phyloP scores from a whole-genome alignment of 2,329 filamentous ascomycete species.

The Microdochium trichocladiopsis region DNA sequence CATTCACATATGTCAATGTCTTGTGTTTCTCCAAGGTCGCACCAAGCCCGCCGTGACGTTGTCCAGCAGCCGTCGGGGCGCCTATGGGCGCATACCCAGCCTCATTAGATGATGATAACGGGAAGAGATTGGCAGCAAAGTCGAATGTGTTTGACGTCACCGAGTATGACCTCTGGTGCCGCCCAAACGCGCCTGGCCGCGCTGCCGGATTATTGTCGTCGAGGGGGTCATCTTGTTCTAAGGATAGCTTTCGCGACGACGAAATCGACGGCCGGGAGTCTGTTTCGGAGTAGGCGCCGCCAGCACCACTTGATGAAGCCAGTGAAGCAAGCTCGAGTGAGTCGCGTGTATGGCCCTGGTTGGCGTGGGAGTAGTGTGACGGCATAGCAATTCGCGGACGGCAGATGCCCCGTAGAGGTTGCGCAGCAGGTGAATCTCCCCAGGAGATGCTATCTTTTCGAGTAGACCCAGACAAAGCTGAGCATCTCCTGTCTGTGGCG shows the following conservation, averaged over 20 bases:
- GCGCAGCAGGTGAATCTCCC: background rate
- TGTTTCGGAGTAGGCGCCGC: conserved; percentile 55
- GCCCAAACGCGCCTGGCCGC: conserved; percentile 29
- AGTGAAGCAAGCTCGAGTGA: conserved; percentile 94
- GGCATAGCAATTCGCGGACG: conserved; percentile 21
- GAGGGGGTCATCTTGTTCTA: conserved; percentile 80
- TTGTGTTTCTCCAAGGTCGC: conserved; percentile 90
- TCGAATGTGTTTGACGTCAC: conserved; percentile 83
- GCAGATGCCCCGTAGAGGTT: background rate
- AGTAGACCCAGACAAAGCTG: no score
- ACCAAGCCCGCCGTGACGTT: conserved; percentile 46
- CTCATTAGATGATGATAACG: conserved; percentile 73
- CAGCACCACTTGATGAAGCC: conserved; percentile 69
- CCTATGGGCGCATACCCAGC: conserved; percentile 78
- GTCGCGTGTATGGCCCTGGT: conserved; percentile 59
- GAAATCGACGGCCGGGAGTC: conserved; percentile 79
- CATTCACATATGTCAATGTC: conserved; percentile 90
- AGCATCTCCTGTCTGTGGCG: no score
- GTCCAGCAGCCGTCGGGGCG: conserved; percentile 54
- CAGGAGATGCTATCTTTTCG: no score
- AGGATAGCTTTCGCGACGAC: conserved; percentile 85
- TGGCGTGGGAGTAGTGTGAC: conserved; percentile 33
- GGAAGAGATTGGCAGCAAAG: conserved; percentile 89
- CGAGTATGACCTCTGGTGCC: conserved; percentile 68
- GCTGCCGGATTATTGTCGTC: conserved; percentile 50